Evolutionary conservation across 768 basidiomycete species (phyloP), one percentile per base, ranked within the genome.

Genomic region (Leccinellum luteum): DNA sequence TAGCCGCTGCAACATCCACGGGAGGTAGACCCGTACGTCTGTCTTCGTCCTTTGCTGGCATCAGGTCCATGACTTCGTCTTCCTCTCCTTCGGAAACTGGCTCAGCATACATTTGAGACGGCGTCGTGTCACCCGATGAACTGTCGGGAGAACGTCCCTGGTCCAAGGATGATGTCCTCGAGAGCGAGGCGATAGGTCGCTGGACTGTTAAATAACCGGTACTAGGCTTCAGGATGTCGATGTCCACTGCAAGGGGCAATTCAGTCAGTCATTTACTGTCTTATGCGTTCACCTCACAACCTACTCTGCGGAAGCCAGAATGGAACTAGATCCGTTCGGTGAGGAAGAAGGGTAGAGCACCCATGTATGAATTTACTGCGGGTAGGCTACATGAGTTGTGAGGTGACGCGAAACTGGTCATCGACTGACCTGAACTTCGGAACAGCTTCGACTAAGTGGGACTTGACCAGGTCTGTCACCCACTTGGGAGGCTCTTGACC

Each of bases 261-360:
- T 30, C 58, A 23, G 49, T 59, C 50, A 52, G 19, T 35, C 10
- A 7, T 41, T 19, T 17, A 3, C 7, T 34, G 15, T 17, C 30
- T 28, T 15, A 0, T 9, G 30, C 17, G 25, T 9, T n/a, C 17
- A 14, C 32, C 48, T 19, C 15, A 3, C 1, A 6, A 64, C 81
- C 41, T 70, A 92, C 90, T 97, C 70, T 98, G 95, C 6, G 95
- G 95, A 6, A 95, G 82, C 97, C 97, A 99, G 80, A 98, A 99
- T 6, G 97, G 97, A 34, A 99, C 90, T 23, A 99, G 82, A 67
- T 98, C 91, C 47, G 98, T 95, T 34, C 96, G 89, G 66, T 91
- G 84, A 19, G 95, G 94, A 10, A 98, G 74, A 0, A 98, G 79
- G 2, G 94, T 94, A 3, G 96, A 88, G 69, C 97, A 99, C 25